Evolutionary conservation across 306 rosid genomes (phyloP).

Genomic region (Casuarina equisetifolia): DNA sequence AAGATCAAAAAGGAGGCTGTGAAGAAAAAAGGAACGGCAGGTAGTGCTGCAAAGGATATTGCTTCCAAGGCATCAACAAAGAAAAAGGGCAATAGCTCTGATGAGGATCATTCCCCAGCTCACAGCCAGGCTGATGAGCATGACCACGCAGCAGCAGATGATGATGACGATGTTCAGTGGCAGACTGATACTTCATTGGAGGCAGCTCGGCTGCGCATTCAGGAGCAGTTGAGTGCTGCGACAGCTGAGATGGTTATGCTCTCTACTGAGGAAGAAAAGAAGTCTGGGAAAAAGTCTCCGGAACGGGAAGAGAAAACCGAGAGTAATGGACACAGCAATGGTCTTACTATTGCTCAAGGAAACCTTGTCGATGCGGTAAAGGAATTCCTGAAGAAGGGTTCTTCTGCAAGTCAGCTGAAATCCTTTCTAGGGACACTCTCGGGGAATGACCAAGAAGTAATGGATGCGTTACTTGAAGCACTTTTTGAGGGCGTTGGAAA

Average conservation of each 20-base stretch:
- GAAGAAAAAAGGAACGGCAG: conserved; percentile 64
- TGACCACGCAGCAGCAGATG: conserved; percentile 37
- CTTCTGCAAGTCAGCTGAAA: conserved; percentile 37
- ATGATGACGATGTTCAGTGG: conserved; percentile 63
- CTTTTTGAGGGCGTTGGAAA: conserved; percentile 54
- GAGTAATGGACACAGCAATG: conserved; percentile 26
- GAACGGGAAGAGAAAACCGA: conserved; percentile 23
- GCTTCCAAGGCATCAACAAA: conserved; percentile 40
- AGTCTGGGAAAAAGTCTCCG: conserved; percentile 42
- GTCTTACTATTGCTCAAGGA: conserved; percentile 16
- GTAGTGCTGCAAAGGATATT: conserved; percentile 36
- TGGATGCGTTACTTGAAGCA: conserved; percentile 51
- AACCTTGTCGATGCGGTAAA: conserved; percentile 42
- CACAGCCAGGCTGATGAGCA: conserved; percentile 50
- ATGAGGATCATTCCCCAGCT: conserved; percentile 68
- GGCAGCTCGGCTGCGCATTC: conserved; percentile 69
- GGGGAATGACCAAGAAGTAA: conserved; percentile 51
- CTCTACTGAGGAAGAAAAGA: conserved; percentile 50
- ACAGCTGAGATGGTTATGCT: conserved; percentile 87
- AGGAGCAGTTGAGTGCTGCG: conserved; percentile 72
- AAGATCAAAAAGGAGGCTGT: conserved; percentile 55
- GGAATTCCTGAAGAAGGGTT: conserved; percentile 45
- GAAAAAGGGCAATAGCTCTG: conserved; percentile 60
- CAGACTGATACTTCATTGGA: conserved; percentile 70
- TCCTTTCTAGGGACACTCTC: conserved; percentile 48